Percentiles rank a stretch among this genome's conserved stretches.
phyloP scores from a whole-genome alignment of 768 basidiomycete species.

The Trametes meyenii region DNA sequence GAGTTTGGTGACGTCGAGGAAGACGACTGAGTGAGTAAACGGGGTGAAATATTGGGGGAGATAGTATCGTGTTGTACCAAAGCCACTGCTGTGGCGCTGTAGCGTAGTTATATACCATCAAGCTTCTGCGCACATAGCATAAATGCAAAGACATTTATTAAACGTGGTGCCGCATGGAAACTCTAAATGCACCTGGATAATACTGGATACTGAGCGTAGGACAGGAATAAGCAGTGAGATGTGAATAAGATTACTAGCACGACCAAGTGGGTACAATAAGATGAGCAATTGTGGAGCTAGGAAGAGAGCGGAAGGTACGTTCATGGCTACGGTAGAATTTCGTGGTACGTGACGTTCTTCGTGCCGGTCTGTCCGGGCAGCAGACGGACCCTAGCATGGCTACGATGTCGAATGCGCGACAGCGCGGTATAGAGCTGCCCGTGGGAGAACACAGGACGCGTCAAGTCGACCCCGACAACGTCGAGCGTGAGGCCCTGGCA shows the following conservation, averaged over 20 bases:
- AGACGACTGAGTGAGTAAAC: constrained; percentile 50
- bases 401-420: constrained; percentile 33
- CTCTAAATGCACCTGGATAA: too few species aligned
- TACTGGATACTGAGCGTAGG: too few species aligned
- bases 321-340: constrained; percentile 27
- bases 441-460: constrained; percentile 42
- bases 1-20: constrained; percentile 92
- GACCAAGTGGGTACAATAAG: background rate
- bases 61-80: constrained; percentile 4
- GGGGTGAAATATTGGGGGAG: too few species aligned
- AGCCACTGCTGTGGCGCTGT: background rate
- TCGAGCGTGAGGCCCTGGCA: constrained; percentile 46
- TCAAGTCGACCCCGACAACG: constrained; percentile 42
- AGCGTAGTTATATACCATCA: constrained; percentile 3
- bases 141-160: background rate
- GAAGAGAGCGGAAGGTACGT: background rate
- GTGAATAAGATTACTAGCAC: background rate
- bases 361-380: constrained; percentile 26
- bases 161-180: too few species aligned
- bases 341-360: constrained; percentile 34
- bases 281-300: background rate
- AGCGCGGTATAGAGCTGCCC: constrained; percentile 37
- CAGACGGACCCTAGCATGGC: constrained; percentile 30
- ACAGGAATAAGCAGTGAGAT: background rate
- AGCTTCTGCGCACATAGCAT: background rate